phyloP scores from a whole-genome alignment of 495 filamentous ascomycete genomes.

The Lasiosphaeria ovina region DNA sequence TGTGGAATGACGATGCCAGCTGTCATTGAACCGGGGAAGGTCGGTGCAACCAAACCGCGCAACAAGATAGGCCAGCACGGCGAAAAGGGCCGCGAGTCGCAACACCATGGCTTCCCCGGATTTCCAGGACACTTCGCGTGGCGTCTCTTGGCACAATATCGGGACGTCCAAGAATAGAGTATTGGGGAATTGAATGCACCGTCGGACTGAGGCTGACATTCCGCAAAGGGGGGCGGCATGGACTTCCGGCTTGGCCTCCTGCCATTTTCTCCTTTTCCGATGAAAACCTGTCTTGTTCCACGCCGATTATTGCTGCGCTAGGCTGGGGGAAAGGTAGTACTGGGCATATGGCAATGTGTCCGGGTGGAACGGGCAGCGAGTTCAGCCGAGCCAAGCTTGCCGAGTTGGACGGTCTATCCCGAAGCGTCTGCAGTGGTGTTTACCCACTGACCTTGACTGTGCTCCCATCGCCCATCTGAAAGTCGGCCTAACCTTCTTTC shows the following conservation, averaged over 20 bases:
- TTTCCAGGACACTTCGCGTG: not conserved
- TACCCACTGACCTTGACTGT: not conserved
- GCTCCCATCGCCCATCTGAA: not conserved
- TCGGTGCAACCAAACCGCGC: no score
- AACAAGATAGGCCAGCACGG: no score
- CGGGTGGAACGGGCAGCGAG: not conserved
- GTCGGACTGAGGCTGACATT: not conserved
- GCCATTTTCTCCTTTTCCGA: not conserved
- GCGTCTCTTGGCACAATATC: not conserved
- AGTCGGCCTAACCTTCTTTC: not conserved
- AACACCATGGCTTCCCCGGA: not conserved
- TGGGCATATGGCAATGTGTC: not conserved
- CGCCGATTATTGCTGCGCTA: not conserved
- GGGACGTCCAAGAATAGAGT: not conserved
- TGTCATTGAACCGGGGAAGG: no score
- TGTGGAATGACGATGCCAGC: no score
- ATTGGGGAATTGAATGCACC: not conserved
- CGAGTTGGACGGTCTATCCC: not conserved
- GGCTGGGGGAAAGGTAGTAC: not conserved
- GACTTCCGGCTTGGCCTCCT: not conserved
- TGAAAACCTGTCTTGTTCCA: not conserved
- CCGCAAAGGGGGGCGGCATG: not conserved
- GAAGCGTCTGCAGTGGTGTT: not conserved
- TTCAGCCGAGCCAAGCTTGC: slow-evolving; percentile 3
- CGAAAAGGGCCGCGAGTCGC: no score